Percentiles rank a stretch among this genome's conserved stretches.
These are phyloP conservation scores for Candida bentonensis DNA, from an alignment of 805 yeast genomes.

Conservation along the genomic window DNA sequence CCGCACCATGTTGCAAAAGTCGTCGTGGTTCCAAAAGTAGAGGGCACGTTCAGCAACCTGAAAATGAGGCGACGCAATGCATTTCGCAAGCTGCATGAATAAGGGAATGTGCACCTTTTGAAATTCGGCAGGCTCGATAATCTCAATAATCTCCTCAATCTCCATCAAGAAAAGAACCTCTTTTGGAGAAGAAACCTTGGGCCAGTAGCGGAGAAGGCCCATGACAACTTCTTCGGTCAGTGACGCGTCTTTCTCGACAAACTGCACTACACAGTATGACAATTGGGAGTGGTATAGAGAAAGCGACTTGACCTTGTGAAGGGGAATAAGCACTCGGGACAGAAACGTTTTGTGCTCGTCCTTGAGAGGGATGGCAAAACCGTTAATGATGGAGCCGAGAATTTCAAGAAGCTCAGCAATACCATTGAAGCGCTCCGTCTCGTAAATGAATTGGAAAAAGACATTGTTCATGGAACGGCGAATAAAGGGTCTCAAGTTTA, in stretches of 20 bases:
- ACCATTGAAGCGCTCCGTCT: conserved; percentile 92
- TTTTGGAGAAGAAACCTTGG: conserved; percentile 85
- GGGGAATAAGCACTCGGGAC: conserved; percentile 72
- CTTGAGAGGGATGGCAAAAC: conserved; percentile 92
- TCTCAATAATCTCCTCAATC: conserved; percentile 92
- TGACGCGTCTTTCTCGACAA: conserved; percentile 83
- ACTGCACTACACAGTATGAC: conserved; percentile 94
- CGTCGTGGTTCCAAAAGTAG: conserved; percentile 90
- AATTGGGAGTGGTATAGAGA: conserved; percentile 91
- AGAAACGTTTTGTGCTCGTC: conserved; percentile 92
- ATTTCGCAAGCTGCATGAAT: conserved; percentile 85
- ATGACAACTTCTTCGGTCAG: conserved; percentile 92
- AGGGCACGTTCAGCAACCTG: conserved; percentile 94
- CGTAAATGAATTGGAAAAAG: conserved; percentile 84
- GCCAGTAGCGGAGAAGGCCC: conserved; percentile 93
- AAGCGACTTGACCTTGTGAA: conserved; percentile 82
- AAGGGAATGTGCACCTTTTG: conserved; percentile 83
- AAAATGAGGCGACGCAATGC: conserved; percentile 90
- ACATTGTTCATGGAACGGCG: conserved; percentile 86
- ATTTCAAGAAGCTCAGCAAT: conserved; percentile 90
- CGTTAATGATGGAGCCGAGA: conserved; percentile 90
- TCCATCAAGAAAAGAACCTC: conserved; percentile 94
- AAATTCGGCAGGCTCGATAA: conserved; percentile 87
- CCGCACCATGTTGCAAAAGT: conserved; percentile 75
- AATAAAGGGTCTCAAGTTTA: conserved; percentile 78